These are phyloP conservation scores for Fraxinus sp. DNA, from an alignment of 305 asterid species.

Conservation along the genomic window DNA sequence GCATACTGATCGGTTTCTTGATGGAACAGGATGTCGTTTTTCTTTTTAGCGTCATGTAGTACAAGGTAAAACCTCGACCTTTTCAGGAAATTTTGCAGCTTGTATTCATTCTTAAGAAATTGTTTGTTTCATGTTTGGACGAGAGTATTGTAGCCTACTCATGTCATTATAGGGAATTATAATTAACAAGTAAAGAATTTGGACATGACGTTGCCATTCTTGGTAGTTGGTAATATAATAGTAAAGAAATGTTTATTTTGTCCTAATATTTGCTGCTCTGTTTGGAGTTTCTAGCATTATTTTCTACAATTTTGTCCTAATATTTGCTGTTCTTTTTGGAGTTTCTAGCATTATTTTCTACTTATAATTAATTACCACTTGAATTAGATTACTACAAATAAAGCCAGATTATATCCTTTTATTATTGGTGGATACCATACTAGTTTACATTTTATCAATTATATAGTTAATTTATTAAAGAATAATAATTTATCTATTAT, in stretches of 20 bases:
- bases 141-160: neutral
- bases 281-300: too few species aligned
- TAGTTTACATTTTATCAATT: too few species aligned
- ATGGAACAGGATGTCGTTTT: constrained; percentile 85
- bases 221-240: neutral
- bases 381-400: neutral
- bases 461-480: too few species aligned
- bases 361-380: neutral
- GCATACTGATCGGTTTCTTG: constrained; percentile 96
- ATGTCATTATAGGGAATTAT: neutral
- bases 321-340: neutral
- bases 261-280: too few species aligned
- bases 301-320: neutral
- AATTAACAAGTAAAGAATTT: neutral
- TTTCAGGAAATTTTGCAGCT: neutral
- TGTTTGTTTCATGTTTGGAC: neutral
- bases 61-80: neutral
- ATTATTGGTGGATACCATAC: too few species aligned
- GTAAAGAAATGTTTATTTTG: neutral
- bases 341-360: neutral
- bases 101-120: neutral
- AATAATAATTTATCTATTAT: too few species aligned
- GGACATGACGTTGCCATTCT: neutral
- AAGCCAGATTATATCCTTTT: neutral
- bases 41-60: constrained; percentile 33